Evolutionary conservation across 2,329 filamentous ascomycete genomes (phyloP), one percentile per base, ranked within the genome.

Genomic region (Fusarium secorum): DNA sequence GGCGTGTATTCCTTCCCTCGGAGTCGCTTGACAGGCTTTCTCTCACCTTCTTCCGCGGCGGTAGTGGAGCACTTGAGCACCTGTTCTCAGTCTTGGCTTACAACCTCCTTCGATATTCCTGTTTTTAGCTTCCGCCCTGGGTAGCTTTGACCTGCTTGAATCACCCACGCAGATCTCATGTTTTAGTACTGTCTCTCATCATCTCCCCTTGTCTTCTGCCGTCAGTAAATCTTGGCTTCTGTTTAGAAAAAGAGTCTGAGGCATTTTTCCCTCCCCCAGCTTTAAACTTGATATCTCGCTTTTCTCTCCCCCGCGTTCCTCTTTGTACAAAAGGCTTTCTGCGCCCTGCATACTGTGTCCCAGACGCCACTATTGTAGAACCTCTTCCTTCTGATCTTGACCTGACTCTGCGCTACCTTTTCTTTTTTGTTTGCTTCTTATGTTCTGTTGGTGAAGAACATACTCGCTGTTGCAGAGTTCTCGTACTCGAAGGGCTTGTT

Each of bases 101-200:
- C 45, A 60, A 57, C 39, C 30, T 15, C 26, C 57, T 38, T 28
- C 32, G 48, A 52, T 59, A 53, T 54, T 54, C 57, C 64, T 72
- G 65, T 42, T 71, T 63, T 56, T 41, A 38, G 62, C 26, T 45
- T 26, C 53, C 58, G 49, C 35, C 56, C 41, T 42, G 28, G 36
- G 28, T 41, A 44, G 51, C 41, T 60, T 52, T 57, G 66, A 62
- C 54, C 52, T 28, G 6, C 42, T 56, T 67, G 61, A 66, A 72
- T 72, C 60, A 61, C 54, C 55, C 62, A 44, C 55, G 66, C n/a
- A 48, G 69, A 71, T 71, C 66, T 57, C 56, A 26, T 61, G 54
- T 64, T 67, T 52, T 62, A 56, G 70, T 28, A 71, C 36, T 68
- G 70, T 68, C 66, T 73, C 70, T 72, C 70, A 24, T 71, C 66